Evolutionary conservation across 108 stramenopile species (phyloP).

Genomic region (Conticribra weissflogii): DNA sequence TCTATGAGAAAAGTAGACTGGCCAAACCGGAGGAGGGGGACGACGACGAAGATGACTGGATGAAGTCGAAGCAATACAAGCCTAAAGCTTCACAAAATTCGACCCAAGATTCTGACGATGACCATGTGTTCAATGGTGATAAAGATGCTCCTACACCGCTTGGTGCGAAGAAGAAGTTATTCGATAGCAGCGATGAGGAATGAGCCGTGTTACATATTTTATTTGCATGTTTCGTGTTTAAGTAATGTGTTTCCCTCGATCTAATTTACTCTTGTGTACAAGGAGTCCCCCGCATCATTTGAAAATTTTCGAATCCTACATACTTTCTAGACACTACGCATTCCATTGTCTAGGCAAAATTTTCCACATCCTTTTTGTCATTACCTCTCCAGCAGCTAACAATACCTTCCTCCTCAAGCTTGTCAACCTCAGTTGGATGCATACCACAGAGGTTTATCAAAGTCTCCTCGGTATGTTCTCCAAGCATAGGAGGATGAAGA

Average conservation of each 20-base stretch:
- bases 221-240: too few relatives aligned
- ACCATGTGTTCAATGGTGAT: conserved; percentile 5
- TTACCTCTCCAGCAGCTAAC: conserved; percentile 38
- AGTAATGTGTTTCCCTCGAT: too few relatives aligned
- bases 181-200: conserved; percentile 37
- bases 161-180: conserved; percentile 21
- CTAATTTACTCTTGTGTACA: too few relatives aligned
- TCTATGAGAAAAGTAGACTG: not conserved
- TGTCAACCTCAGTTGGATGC: conserved; percentile 18
- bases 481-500: conserved; percentile 50
- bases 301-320: too few relatives aligned
- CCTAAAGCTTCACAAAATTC: conserved; percentile 3
- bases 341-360: too few relatives aligned
- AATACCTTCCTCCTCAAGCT: conserved; percentile 23
- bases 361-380: not conserved
- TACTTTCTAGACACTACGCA: not conserved
- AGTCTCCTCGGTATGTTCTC: conserved; percentile 53
- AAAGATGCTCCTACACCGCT: not conserved
- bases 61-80: conserved; percentile 17
- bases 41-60: conserved; percentile 43
- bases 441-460: conserved; percentile 37
- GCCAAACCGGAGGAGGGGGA: conserved; percentile 39
- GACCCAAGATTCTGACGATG: conserved; percentile 49
- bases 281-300: too few relatives aligned
- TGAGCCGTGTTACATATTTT: too few relatives aligned